Percentiles rank a stretch among this genome's conserved stretches.
phyloP scores from a whole-genome alignment of 495 filamentous ascomycete species.

The Wilcoxina mikolae region DNA sequence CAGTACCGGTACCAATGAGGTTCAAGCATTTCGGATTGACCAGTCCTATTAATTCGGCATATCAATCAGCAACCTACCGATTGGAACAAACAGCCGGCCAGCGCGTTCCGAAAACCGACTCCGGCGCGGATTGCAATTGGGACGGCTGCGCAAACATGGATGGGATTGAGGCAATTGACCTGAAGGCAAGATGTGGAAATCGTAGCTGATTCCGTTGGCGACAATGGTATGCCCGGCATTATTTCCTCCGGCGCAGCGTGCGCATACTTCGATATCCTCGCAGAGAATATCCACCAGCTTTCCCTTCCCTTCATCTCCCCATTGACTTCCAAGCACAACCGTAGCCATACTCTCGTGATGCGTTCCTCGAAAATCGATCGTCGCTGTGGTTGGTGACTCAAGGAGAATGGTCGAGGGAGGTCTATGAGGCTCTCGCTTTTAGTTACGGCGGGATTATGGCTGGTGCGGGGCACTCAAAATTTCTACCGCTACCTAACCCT shows the following conservation, averaged over 20 bases:
- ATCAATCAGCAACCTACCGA: neutral
- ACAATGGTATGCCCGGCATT: conserved; percentile 48
- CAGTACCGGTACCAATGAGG: conserved; percentile 71
- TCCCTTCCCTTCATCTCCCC: conserved; percentile 63
- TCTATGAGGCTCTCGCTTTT: neutral
- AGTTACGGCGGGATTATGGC: no score
- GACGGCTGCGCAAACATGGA: neutral
- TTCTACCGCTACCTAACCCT: no score
- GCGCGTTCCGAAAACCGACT: neutral
- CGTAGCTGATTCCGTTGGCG: conserved; percentile 44
- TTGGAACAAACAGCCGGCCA: neutral
- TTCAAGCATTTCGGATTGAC: conserved; percentile 64
- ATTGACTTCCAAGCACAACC: conserved; percentile 49
- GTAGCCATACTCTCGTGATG: conserved; percentile 36
- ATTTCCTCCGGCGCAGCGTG: conserved; percentile 53
- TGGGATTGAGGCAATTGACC: conserved; percentile 27
- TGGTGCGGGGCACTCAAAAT: no score
- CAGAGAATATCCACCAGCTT: conserved; percentile 57
- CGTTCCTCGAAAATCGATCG: neutral
- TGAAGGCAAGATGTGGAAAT: conserved; percentile 58
- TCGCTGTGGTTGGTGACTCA: neutral
- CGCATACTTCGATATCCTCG: conserved; percentile 42
- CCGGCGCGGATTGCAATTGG: neutral
- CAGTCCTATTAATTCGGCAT: conserved; percentile 42
- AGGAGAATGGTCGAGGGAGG: no score